Conservation (phyloP, 176 grass and related monocot species). For the Tillandsia fasciculata region DNA sequence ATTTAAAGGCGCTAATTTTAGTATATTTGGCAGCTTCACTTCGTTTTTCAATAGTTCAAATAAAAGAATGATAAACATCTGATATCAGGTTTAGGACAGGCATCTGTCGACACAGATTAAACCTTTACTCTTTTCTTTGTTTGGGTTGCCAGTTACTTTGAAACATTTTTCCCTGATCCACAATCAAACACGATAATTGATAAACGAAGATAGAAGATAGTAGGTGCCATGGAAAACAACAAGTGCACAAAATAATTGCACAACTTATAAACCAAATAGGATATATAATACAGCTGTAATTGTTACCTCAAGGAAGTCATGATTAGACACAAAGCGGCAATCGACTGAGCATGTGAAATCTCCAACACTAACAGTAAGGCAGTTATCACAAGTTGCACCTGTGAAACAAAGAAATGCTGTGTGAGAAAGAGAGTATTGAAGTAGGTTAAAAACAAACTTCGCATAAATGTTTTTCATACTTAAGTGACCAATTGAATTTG, state of each 20-base stretch:
- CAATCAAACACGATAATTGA: not conserved
- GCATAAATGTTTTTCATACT: no score
- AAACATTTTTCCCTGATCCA: not conserved
- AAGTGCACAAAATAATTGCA: not conserved
- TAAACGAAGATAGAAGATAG: not conserved
- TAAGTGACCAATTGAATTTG: not conserved
- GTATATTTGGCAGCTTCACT: no score
- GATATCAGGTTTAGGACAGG: not conserved
- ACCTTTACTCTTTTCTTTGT: no score
- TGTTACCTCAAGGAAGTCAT: slow-evolving; percentile 81
- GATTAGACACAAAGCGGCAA: slow-evolving; percentile 74
- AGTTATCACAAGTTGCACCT: slow-evolving; percentile 58
- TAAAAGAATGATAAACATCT: not conserved
- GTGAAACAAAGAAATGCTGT: slow-evolving; percentile 25
- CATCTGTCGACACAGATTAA: not conserved
- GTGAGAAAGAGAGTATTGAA: not conserved
- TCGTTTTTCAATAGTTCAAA: not conserved
- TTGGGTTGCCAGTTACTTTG: not conserved
- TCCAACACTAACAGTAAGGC: slow-evolving; percentile 66
- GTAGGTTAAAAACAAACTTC: no score
- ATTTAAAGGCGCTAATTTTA: no score
- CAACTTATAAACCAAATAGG: not conserved
- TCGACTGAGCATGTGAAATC: slow-evolving; percentile 60
- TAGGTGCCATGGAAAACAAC: not conserved
- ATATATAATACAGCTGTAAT: not conserved